Percentiles rank a stretch among this genome's conserved stretches.
phyloP scores from a whole-genome alignment of 352 stramenopile genomes.

The Globisporangium solare region DNA sequence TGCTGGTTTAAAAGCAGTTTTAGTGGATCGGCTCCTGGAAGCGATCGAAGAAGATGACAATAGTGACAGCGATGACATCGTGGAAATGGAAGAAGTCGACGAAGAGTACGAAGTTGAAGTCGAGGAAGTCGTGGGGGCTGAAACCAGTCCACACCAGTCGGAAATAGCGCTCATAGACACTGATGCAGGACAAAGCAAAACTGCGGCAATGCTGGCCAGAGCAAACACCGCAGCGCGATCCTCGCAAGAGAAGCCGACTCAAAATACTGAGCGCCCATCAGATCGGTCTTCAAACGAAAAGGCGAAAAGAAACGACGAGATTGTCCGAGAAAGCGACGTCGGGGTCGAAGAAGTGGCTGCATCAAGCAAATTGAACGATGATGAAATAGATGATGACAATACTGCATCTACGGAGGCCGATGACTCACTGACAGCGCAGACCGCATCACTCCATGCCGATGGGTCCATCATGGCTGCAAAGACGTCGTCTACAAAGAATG shows the following conservation, averaged over 20 bases:
- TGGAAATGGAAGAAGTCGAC: slow-evolving; percentile 24
- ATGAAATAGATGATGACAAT: not conserved
- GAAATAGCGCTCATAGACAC: too few species aligned
- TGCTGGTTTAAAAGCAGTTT: slow-evolving; percentile 46
- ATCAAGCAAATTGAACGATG: not conserved
- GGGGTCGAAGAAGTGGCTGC: slow-evolving; percentile 2
- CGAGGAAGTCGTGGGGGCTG: slow-evolving; percentile 14
- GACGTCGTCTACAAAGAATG: too few species aligned
- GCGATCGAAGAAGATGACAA: slow-evolving; percentile 37
- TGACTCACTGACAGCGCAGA: not conserved
- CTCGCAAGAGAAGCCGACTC: slow-evolving; percentile 1
- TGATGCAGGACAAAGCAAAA: too few species aligned
- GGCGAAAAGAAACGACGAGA: slow-evolving; percentile 21
- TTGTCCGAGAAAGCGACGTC: slow-evolving; percentile 53
- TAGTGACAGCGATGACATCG: slow-evolving; percentile 21
- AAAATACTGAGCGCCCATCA: too few species aligned
- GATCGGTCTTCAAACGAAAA: too few species aligned
- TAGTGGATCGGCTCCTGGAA: slow-evolving; percentile 44
- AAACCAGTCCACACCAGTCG: not conserved
- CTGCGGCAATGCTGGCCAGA: too few species aligned
- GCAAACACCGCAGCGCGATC: not conserved
- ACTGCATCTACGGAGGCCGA: slow-evolving; percentile 6
- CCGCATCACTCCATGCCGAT: too few species aligned
- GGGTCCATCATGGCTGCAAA: too few species aligned
- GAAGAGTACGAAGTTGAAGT: slow-evolving; percentile 28